Percentiles rank a stretch among this genome's conserved stretches.
Evolutionary conservation across 176 grass and related monocot species (phyloP).

Genomic region (Calamus simplicifolius): DNA sequence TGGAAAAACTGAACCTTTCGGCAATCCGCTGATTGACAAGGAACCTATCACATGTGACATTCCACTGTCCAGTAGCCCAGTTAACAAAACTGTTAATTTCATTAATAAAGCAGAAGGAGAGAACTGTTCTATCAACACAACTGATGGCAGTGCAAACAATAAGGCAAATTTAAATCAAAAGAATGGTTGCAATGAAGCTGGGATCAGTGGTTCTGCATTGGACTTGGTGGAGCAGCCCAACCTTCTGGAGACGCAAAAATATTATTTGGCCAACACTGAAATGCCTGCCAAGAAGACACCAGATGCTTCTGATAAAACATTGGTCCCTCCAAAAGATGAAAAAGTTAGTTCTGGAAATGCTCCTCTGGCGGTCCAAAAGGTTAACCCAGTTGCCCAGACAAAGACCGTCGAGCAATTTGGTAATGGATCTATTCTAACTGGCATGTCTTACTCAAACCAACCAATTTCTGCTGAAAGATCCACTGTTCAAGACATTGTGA

Average conservation of each 20-base stretch:
- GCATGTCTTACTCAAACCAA: conserved; percentile 22
- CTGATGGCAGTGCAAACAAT: conserved; percentile 23
- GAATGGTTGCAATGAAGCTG: conserved; percentile 17
- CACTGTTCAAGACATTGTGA: conserved; percentile 16
- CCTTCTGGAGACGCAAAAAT: conserved; percentile 23
- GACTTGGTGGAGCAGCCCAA: conserved; percentile 15
- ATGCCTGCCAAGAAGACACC: conserved; percentile 16
- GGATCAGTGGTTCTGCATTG: conserved; percentile 13
- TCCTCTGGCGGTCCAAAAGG: conserved; percentile 7
- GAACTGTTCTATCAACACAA: neutral
- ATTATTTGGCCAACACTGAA: conserved; percentile 13
- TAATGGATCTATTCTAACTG: conserved; percentile 17
- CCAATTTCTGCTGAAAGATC: conserved; percentile 20
- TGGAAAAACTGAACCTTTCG: conserved; percentile 21
- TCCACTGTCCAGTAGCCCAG: conserved; percentile 13
- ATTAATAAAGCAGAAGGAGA: conserved; percentile 21
- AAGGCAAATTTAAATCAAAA: conserved; percentile 27
- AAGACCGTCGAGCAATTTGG: conserved; percentile 3
- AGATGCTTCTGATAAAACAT: conserved; percentile 21
- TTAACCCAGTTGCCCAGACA: conserved; percentile 27
- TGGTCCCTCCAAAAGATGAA: conserved; percentile 19
- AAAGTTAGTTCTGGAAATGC: conserved; percentile 17
- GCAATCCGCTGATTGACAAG: conserved; percentile 3
- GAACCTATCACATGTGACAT: conserved; percentile 24
- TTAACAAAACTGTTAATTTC: conserved; percentile 15